Evolutionary conservation across 345 rosid species (phyloP).

Genomic region (Jatropha curcas): DNA sequence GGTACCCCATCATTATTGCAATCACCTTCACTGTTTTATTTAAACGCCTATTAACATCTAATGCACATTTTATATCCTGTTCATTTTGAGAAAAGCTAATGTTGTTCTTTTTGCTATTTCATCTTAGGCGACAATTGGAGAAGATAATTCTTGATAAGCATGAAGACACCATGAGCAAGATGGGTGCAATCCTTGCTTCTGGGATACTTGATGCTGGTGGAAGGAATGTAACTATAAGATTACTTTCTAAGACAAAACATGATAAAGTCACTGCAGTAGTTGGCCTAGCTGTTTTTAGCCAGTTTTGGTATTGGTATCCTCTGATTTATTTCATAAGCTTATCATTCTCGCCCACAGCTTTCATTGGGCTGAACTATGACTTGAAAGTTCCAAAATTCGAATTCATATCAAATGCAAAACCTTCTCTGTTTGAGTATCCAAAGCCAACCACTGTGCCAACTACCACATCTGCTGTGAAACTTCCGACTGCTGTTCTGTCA

Average conservation of each 20-base stretch:
- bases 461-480: conserved; percentile 78
- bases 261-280: conserved; percentile 95
- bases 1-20: conserved; percentile 40
- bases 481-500: conserved; percentile 95
- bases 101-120: conserved; percentile 5
- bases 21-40: neutral
- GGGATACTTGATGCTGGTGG: conserved; percentile 99
- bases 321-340: conserved; percentile 89
- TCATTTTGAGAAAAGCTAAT: neutral
- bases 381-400: conserved; percentile 93
- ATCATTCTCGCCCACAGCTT: conserved; percentile 95
- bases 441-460: conserved; percentile 87
- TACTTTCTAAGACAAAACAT: conserved; percentile 94
- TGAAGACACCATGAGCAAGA: conserved; percentile 99
- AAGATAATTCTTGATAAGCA: conserved; percentile 95
- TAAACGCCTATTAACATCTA: neutral
- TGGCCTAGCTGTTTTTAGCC: conserved; percentile 97
- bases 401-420: conserved; percentile 90
- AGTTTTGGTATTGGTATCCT: conserved; percentile 99
- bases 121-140: conserved; percentile 80
- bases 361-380: conserved; percentile 90
- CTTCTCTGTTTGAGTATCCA: conserved; percentile 93
- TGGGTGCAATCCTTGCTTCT: conserved; percentile 98
- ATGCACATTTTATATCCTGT: neutral
- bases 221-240: conserved; percentile 91